A percentile compares a stretch with the other conserved stretches of the same genome.
phyloP scores from a whole-genome alignment of 495 filamentous ascomycete species.

The Ramalina intermedia region DNA sequence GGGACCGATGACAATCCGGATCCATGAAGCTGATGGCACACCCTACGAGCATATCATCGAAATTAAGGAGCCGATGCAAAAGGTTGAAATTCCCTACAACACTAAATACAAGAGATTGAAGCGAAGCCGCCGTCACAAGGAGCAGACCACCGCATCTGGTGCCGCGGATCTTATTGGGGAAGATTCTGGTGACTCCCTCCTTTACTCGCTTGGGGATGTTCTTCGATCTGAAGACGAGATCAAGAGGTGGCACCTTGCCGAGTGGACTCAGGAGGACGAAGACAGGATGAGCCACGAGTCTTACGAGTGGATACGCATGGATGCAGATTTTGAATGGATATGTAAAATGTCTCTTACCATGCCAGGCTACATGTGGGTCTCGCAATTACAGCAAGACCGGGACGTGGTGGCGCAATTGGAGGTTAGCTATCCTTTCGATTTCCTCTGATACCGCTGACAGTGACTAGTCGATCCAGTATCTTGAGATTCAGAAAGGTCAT shows the following conservation, averaged over 20 bases:
- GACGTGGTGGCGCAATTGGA: conserved; percentile 94
- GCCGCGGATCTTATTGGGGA: conserved; percentile 50
- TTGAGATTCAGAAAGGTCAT: conserved; percentile 44
- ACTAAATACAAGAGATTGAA: conserved; percentile 98
- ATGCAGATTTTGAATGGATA: conserved; percentile 97
- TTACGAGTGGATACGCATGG: conserved; percentile 97
- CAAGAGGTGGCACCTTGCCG: conserved; percentile 64
- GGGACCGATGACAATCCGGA: conserved; percentile 92
- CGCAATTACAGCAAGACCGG: conserved; percentile 91
- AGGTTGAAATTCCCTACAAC: conserved; percentile 92
- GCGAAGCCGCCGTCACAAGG: conserved; percentile 74
- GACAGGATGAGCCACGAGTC: conserved; percentile 84
- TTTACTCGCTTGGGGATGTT: conserved; percentile 90
- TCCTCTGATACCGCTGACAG: conserved; percentile 9
- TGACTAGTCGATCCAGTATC: conserved; percentile 43
- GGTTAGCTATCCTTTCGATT: conserved; percentile 23
- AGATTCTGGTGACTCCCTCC: conserved; percentile 63
- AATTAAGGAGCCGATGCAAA: conserved; percentile 69
- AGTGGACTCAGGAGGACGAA: conserved; percentile 81
- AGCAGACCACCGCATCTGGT: conserved; percentile 42
- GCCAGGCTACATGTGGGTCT: conserved; percentile 92
- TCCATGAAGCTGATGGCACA: conserved; percentile 96
- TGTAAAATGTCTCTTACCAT: conserved; percentile 64
- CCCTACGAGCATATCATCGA: conserved; percentile 97
- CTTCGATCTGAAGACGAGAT: conserved; percentile 70